phyloP scores from a whole-genome alignment of 306 rosid genomes.

The Vigna hirtella region DNA sequence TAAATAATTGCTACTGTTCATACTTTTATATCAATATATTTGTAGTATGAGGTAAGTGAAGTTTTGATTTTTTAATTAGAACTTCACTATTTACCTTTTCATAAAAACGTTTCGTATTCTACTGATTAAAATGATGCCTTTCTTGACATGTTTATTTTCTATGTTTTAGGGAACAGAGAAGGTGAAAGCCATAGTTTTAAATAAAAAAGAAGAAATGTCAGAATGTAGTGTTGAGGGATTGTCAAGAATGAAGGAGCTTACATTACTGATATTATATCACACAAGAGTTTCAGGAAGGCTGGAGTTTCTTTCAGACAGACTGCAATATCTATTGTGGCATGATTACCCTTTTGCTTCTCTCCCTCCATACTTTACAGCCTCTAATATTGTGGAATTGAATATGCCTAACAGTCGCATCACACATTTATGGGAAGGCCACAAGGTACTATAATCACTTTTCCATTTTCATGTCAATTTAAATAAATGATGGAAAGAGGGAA shows the following conservation, averaged over 20 bases:
- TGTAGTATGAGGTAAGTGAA: too few relatives aligned
- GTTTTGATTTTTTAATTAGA: too few relatives aligned
- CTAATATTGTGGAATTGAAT: constrained; percentile 21
- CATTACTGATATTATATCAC: constrained; percentile 17
- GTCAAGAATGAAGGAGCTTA: too few relatives aligned
- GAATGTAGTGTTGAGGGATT: constrained; percentile 18
- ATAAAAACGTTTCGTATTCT: too few relatives aligned
- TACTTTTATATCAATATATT: too few relatives aligned
- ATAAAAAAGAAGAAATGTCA: not conserved
- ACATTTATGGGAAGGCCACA: constrained; percentile 32
- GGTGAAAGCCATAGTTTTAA: constrained; percentile 40
- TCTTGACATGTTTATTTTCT: not conserved
- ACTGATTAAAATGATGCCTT: too few relatives aligned
- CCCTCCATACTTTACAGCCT: constrained; percentile 28
- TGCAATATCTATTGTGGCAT: constrained; percentile 35
- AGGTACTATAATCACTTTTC: constrained; percentile 13
- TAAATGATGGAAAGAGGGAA: too few relatives aligned
- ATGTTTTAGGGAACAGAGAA: constrained; percentile 8
- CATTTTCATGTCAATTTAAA: too few relatives aligned
- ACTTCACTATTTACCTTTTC: too few relatives aligned
- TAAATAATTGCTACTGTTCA: too few relatives aligned
- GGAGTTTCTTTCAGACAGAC: not conserved
- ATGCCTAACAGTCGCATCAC: constrained; percentile 27
- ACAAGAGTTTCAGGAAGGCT: not conserved
- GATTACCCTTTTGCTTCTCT: constrained; percentile 41